Percentiles rank a stretch among this genome's conserved stretches.
These are phyloP conservation scores for Zalaria sp. DNA, from an alignment of 2,329 filamentous ascomycete species.

Conservation along the genomic window DNA sequence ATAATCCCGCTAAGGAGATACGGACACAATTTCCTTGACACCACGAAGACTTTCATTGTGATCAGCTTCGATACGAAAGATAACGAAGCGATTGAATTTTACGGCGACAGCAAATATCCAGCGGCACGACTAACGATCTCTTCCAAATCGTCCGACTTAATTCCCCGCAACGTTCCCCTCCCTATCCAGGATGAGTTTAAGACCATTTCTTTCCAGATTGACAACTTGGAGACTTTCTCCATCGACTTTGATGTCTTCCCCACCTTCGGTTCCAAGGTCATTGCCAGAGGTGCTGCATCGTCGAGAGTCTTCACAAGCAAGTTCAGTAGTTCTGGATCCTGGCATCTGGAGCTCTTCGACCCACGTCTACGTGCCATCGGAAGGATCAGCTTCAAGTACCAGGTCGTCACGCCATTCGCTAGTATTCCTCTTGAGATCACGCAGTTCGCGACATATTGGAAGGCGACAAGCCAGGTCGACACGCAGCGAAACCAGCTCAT, in stretches of 20 bases:
- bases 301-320: conserved; percentile 71
- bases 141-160: conserved; percentile 88
- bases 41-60: conserved; percentile 79
- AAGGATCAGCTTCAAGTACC: conserved; percentile 83
- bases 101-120: conserved; percentile 92
- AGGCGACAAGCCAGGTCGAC: conserved; percentile 87
- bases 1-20: conserved; percentile 92
- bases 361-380: conserved; percentile 83
- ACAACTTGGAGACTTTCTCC: conserved; percentile 81
- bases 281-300: conserved; percentile 86
- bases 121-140: conserved; percentile 91
- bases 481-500: conserved; percentile 75
- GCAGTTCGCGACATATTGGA: conserved; percentile 98
- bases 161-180: conserved; percentile 88
- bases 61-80: conserved; percentile 71
- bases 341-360: conserved; percentile 83
- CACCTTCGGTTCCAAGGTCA: conserved; percentile 93
- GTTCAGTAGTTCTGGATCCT: conserved; percentile 61
- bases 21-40: conserved; percentile 96
- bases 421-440: conserved; percentile 91
- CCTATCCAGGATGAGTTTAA: conserved; percentile 94
- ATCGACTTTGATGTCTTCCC: conserved; percentile 97
- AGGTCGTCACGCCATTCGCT: conserved; percentile 91
- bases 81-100: conserved; percentile 74
- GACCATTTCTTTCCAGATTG: conserved; percentile 88